A percentile compares a stretch with the other conserved stretches of the same genome.
Evolutionary conservation across 1,139 yeast species (phyloP).

Genomic region (Taiozyma sp.): DNA sequence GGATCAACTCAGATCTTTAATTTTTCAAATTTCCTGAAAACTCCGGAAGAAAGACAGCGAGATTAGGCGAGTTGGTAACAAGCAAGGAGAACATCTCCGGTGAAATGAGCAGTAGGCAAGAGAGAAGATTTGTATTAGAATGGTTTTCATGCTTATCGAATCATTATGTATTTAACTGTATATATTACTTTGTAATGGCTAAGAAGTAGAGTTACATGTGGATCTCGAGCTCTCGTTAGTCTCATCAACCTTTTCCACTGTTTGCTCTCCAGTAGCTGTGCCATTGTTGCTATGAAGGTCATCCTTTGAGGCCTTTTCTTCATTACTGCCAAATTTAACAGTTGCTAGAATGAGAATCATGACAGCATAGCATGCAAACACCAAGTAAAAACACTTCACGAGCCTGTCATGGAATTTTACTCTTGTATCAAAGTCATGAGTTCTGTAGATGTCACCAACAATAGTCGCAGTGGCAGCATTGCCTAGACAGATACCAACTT

Average conservation of each 20-base stretch:
- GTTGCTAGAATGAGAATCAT: background rate
- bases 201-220: background rate
- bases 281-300: background rate
- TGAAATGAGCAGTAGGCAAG: too few species aligned
- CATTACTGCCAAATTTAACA: background rate
- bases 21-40: background rate
- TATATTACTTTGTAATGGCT: background rate
- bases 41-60: too few species aligned
- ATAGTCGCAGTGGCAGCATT: slow-evolving; percentile 14
- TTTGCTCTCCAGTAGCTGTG: background rate
- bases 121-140: too few species aligned
- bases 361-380: slow-evolving; percentile 1
- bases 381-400: slow-evolving; percentile 4
- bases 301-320: background rate
- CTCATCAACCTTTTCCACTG: background rate
- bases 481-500: slow-evolving; percentile 21
- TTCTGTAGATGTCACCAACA: slow-evolving; percentile 7
- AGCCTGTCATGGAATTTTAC: slow-evolving; percentile 2
- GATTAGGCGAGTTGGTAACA: too few species aligned
- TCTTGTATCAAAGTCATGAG: background rate
- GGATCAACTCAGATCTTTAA: background rate
- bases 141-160: too few species aligned
- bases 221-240: background rate
- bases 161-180: background rate
- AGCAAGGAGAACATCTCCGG: too few species aligned